phyloP scores from a whole-genome alignment of 495 filamentous ascomycete genomes.

The Tricharina praecox region DNA sequence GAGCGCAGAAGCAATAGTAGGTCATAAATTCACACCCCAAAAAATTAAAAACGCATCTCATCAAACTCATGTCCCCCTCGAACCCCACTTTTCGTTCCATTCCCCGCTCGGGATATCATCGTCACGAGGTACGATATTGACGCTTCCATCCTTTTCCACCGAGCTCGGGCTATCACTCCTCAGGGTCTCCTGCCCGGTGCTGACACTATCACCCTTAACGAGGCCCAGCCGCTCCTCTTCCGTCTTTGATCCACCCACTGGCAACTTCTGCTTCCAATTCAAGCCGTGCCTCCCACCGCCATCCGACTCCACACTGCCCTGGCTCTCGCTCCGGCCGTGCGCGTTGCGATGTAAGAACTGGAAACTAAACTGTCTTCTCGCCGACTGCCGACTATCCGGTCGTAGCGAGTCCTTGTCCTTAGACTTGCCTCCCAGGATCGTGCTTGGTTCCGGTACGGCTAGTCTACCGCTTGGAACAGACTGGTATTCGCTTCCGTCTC shows the following conservation, averaged over 20 bases:
- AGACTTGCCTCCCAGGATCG: conserved; percentile 16
- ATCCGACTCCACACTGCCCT: conserved; percentile 9
- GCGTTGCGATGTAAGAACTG: conserved; percentile 46
- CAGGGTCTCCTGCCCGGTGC: neutral
- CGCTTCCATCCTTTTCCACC: neutral
- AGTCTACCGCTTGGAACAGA: neutral
- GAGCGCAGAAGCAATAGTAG: too few species aligned
- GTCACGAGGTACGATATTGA: neutral
- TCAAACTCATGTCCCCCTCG: neutral
- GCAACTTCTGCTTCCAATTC: conserved; percentile 1
- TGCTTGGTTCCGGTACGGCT: conserved; percentile 23
- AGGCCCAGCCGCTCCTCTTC: conserved; percentile 83
- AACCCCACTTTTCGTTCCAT: neutral
- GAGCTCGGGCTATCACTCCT: neutral
- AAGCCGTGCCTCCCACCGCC: conserved; percentile 4
- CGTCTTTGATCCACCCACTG: conserved; percentile 29
- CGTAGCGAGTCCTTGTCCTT: conserved; percentile 21
- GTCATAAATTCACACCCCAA: too few species aligned
- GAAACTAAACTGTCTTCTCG: conserved; percentile 79
- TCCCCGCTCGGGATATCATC: neutral
- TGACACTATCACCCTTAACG: conserved; percentile 43
- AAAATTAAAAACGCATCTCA: too few species aligned
- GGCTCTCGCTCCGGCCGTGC: conserved; percentile 13
- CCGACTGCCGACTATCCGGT: conserved; percentile 30
- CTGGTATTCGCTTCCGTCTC: conserved; percentile 29